Percentiles rank a stretch among this genome's conserved stretches.
Evolutionary conservation across 192 early-diverging fungal genomes (phyloP).

Genomic region (Spinellus fusiger): DNA sequence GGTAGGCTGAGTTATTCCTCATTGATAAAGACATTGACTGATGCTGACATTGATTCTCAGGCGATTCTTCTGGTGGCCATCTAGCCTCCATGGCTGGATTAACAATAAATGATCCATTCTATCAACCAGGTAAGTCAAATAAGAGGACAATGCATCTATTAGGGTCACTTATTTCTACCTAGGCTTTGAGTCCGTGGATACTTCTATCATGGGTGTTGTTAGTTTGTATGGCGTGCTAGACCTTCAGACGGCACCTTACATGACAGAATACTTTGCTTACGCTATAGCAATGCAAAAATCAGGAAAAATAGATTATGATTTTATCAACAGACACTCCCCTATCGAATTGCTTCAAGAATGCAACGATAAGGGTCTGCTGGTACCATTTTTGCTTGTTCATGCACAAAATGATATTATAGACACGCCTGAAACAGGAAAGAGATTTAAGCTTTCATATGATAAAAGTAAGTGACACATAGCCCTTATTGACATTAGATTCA

Average conservation of each 20-base stretch:
- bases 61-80: conserved; percentile 20
- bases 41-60: background rate
- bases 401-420: conserved; percentile 6
- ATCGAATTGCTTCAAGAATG: background rate
- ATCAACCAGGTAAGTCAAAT: conserved; percentile 6
- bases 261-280: conserved; percentile 12
- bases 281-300: conserved; percentile 5
- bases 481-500: too few species aligned
- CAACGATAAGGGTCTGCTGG: conserved; percentile 2
- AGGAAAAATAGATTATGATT: background rate
- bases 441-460: conserved; percentile 9
- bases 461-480: background rate
- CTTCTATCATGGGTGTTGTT: conserved; percentile 5
- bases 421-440: background rate
- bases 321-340: conserved; percentile 3
- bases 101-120: conserved; percentile 11
- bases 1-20: conserved; percentile 23
- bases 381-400: conserved; percentile 2
- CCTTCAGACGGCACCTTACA: background rate
- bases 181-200: conserved; percentile 20
- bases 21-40: background rate
- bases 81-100: conserved; percentile 9
- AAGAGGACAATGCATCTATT: background rate
- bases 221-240: conserved; percentile 13
- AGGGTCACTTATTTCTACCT: background rate